Percentiles rank a stretch among this genome's conserved stretches.
phyloP scores from a whole-genome alignment of 441 rosid genomes.

The Erodium moschatum region DNA sequence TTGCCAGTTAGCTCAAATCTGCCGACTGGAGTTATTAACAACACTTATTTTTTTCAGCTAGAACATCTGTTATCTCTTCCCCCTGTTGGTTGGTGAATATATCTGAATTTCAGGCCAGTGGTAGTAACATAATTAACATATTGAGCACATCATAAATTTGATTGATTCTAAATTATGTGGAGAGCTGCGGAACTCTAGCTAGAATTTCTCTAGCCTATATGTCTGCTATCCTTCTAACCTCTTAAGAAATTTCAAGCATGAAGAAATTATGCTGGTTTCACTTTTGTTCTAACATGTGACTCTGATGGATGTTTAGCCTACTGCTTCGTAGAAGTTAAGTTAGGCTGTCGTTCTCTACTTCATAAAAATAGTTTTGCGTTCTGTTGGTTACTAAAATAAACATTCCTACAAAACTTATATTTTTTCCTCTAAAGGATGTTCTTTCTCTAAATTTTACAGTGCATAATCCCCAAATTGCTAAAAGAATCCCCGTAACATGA shows the following conservation, averaged over 20 bases:
- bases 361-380: neutral
- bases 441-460: neutral
- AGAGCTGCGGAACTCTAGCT: too few relatives aligned
- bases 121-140: neutral
- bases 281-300: neutral
- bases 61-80: neutral
- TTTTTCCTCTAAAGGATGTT: neutral
- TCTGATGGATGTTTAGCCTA: neutral
- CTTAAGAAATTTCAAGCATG: neutral
- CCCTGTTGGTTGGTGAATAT: neutral
- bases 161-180: too few relatives aligned
- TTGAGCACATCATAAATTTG: neutral
- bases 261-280: neutral
- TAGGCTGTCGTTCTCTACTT: neutral
- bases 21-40: neutral
- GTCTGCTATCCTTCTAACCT: too few relatives aligned
- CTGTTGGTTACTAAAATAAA: neutral
- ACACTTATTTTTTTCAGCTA: neutral
- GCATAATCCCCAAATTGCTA: neutral
- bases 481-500: too few relatives aligned
- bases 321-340: neutral
- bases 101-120: neutral
- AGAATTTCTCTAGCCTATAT: too few relatives aligned
- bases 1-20: neutral
- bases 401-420: neutral